Evolutionary conservation across 2,329 filamentous ascomycete species (phyloP), one percentile per base, ranked within the genome.

Genomic region (Cordyceps cicadae): DNA sequence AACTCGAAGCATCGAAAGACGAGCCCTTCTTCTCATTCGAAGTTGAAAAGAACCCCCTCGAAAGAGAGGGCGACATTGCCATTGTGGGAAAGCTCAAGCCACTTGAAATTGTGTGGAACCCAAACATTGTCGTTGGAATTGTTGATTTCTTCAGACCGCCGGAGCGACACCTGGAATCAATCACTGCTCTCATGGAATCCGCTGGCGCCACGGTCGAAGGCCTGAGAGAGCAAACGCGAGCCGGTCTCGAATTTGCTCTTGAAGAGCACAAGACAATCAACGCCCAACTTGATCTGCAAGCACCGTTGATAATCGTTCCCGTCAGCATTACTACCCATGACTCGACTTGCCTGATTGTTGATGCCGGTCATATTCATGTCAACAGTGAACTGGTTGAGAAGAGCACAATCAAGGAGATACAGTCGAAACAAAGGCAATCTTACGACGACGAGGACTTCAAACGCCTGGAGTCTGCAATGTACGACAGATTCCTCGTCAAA

Each of bases 231-330:
- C 95, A 99, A 75, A 99, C 95, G 5, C 85, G 95, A 71, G 93
- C 94, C 54, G 93, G 94, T 29, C 83, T 99, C 39, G 92, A 99
- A 73, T 99, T 97, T 74, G 95, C 94, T 0, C 78, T 99, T 3
- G 89, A 97, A 69, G 95, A 99, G 71, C 94, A 99, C 79, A 97
- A 96, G 78, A 97, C 94, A 2, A 88, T 99, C 71, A 96, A 99
- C 68, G 93, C 93, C 15, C 91, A 97, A 67, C 81, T 99, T 49
- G 94, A 99, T 72, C 84, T 99, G 14, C 92, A 97, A 70, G 94
- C 94, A 0, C 94, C 94, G 41, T 83, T 99, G 1, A 95, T 99
- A 66, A 97, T 99, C 64, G 85, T 99, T 11, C 94, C 94, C 0
- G 92, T 97, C 70, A 96, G 89, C 68, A 94, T 99, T 62, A 93